Conservation (phyloP, 2,329 filamentous ascomycete genomes). For the Sordariomycetes sp. region DNA sequence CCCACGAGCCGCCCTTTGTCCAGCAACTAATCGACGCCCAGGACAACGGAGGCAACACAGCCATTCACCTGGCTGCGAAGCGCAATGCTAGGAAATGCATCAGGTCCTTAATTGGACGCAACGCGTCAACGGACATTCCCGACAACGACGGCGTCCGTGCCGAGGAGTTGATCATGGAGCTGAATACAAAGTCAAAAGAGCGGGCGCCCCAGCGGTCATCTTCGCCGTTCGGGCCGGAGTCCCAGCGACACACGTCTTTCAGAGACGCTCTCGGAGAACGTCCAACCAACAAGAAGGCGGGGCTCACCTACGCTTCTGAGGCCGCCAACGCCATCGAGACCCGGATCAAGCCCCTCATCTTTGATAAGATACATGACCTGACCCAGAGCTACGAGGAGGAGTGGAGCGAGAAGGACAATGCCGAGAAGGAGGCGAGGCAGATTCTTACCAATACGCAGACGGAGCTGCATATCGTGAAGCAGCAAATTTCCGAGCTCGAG, state of each 20-base stretch:
- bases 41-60: slow-evolving; percentile 82
- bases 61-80: slow-evolving; percentile 60
- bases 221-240: slow-evolving; percentile 52
- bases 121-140: slow-evolving; percentile 68
- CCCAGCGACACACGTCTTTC: slow-evolving; percentile 39
- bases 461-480: slow-evolving; percentile 48
- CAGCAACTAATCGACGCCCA: slow-evolving; percentile 69
- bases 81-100: slow-evolving; percentile 84
- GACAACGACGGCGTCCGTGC: slow-evolving; percentile 76
- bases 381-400: slow-evolving; percentile 62
- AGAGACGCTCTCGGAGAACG: slow-evolving; percentile 23
- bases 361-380: slow-evolving; percentile 60
- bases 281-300: slow-evolving; percentile 20
- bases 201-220: slow-evolving; percentile 64
- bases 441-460: slow-evolving; percentile 53
- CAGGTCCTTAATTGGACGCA: slow-evolving; percentile 63
- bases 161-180: slow-evolving; percentile 66
- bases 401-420: slow-evolving; percentile 58
- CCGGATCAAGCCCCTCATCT: slow-evolving; percentile 54
- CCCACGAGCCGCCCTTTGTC: slow-evolving; percentile 61
- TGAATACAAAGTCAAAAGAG: slow-evolving; percentile 57
- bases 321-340: slow-evolving; percentile 57
- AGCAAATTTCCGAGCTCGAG: slow-evolving; percentile 46
- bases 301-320: slow-evolving; percentile 38
- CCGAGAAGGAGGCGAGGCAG: slow-evolving; percentile 53